Conservation (phyloP, 2,329 filamentous ascomycete species). For the Purpureocillium lavendulum region DNA sequence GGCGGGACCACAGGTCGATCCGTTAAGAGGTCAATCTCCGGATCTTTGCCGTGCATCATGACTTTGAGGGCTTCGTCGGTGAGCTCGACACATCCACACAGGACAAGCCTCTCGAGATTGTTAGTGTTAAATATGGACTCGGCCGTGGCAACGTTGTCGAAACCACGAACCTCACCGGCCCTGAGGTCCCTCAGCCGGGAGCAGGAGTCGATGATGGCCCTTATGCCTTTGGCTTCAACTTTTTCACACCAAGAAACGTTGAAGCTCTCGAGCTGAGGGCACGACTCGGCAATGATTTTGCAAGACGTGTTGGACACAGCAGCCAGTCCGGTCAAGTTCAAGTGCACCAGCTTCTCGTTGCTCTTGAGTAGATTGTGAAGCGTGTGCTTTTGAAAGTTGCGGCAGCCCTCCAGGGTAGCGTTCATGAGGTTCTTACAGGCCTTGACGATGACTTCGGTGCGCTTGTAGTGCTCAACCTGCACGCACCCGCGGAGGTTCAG, state of each 20-base stretch:
- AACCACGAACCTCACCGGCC: conserved; percentile 73
- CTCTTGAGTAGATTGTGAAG: conserved; percentile 67
- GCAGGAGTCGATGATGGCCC: conserved; percentile 65
- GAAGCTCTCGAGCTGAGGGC: conserved; percentile 71
- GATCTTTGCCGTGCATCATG: conserved; percentile 68
- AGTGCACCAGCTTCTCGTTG: conserved; percentile 69
- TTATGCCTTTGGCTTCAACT: conserved; percentile 70
- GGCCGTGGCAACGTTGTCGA: conserved; percentile 66
- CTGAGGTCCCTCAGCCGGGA: conserved; percentile 68
- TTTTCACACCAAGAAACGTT: conserved; percentile 93
- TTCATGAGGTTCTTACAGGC: conserved; percentile 81
- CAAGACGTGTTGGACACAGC: conserved; percentile 78
- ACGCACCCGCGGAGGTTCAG: conserved; percentile 87
- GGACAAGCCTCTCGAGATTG: conserved; percentile 69
- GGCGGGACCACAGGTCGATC: conserved; percentile 67
- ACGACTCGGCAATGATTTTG: conserved; percentile 75
- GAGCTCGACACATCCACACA: conserved; percentile 73
- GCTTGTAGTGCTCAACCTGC: conserved; percentile 77
- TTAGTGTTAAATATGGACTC: conserved; percentile 71
- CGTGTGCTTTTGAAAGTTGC: conserved; percentile 70
- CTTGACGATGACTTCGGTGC: conserved; percentile 67
- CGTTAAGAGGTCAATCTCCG: conserved; percentile 74
- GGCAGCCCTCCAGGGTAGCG: conserved; percentile 82
- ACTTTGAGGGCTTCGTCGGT: conserved; percentile 64
- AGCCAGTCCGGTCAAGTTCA: conserved; percentile 77